These are phyloP conservation scores for Rasamsonia emersonii DNA, from an alignment of 2,329 filamentous ascomycete genomes.

Conservation along the genomic window DNA sequence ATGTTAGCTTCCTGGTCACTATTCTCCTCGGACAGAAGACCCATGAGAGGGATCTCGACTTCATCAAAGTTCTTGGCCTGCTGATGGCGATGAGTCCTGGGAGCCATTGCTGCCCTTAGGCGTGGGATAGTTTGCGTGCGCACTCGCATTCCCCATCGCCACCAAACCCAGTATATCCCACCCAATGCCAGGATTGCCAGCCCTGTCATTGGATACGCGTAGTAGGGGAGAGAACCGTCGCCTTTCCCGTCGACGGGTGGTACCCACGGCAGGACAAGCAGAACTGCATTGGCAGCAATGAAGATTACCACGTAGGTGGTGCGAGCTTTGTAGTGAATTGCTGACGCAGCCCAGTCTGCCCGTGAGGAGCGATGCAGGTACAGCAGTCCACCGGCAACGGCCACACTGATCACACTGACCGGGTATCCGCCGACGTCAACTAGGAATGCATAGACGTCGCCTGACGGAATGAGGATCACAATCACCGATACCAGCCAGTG, in stretches of 20 bases:
- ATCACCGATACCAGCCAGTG: conserved; percentile 57
- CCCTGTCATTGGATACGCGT: conserved; percentile 40
- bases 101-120: too few species aligned
- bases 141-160: too few species aligned
- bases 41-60: too few species aligned
- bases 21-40: too few species aligned
- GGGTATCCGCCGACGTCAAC: conserved; percentile 19
- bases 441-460: conserved; percentile 54
- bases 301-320: conserved; percentile 53
- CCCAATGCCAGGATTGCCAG: conserved; percentile 37
- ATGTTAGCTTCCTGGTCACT: too few species aligned
- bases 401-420: conserved; percentile 8
- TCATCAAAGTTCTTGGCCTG: too few species aligned
- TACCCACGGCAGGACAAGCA: conserved; percentile 51
- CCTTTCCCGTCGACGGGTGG: conserved; percentile 36
- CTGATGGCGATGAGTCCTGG: too few species aligned
- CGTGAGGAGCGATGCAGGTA: conserved; percentile 32
- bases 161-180: conserved; percentile 41
- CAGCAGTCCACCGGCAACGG: conserved; percentile 44
- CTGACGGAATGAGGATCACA: conserved; percentile 53
- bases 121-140: too few species aligned
- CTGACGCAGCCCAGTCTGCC: conserved; percentile 48
- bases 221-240: conserved; percentile 43
- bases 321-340: conserved; percentile 43
- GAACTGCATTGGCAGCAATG: conserved; percentile 52